Percentiles rank a stretch among this genome's conserved stretches.
These are phyloP conservation scores for Lactarius akahatsu DNA, from an alignment of 768 basidiomycete genomes.

Conservation along the genomic window DNA sequence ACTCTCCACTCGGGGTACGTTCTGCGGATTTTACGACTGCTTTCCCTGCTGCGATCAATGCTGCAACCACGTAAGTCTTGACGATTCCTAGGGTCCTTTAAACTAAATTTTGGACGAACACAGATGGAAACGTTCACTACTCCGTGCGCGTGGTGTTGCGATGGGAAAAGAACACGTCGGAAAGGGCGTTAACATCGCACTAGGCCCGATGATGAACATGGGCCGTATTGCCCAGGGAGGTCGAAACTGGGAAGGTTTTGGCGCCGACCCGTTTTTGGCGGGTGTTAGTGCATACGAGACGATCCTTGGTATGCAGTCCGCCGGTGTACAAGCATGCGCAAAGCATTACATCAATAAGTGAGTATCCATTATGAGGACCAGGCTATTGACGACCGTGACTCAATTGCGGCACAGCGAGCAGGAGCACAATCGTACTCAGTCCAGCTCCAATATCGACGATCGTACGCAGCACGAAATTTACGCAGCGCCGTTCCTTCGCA, in stretches of 20 bases:
- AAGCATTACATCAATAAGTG: slow-evolving; percentile 76
- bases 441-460: slow-evolving; percentile 73
- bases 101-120: slow-evolving; percentile 8
- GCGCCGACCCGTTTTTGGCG: slow-evolving; percentile 81
- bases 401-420: slow-evolving; percentile 52
- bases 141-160: slow-evolving; percentile 70
- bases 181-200: slow-evolving; percentile 81
- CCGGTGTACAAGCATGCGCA: slow-evolving; percentile 82
- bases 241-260: slow-evolving; percentile 95
- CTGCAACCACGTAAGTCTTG: slow-evolving; percentile 68
- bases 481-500: slow-evolving; percentile 64
- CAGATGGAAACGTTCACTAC: slow-evolving; percentile 74
- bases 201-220: slow-evolving; percentile 86
- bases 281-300: slow-evolving; percentile 81
- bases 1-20: slow-evolving; percentile 78
- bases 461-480: slow-evolving; percentile 77
- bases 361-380: background rate
- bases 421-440: slow-evolving; percentile 55
- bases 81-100: background rate
- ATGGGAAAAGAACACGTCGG: slow-evolving; percentile 82
- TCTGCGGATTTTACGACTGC: slow-evolving; percentile 67
- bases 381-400: background rate
- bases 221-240: slow-evolving; percentile 76
- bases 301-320: slow-evolving; percentile 73
- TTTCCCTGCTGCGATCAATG: slow-evolving; percentile 83